phyloP scores from a whole-genome alignment of 2,329 filamentous ascomycete genomes.

The Fusarium acutatum region DNA sequence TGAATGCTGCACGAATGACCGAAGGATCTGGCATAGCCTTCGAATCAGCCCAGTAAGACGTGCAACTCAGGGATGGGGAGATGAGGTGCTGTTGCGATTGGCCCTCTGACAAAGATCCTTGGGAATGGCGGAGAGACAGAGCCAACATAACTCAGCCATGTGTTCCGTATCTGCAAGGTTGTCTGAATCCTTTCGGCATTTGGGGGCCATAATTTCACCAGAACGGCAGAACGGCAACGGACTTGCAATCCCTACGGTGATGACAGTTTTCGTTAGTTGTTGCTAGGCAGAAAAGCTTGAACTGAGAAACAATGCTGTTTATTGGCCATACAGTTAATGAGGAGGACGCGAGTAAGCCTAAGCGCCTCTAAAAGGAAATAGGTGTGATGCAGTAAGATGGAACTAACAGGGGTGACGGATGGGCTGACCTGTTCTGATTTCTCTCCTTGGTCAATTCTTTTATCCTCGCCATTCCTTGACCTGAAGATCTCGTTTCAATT shows the following conservation, averaged over 20 bases:
- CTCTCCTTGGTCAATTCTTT: neutral
- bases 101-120: fast-evolving
- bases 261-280: fast-evolving
- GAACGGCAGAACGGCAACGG: neutral
- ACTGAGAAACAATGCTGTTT: neutral
- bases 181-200: neutral
- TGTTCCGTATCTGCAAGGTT: neutral
- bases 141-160: neutral
- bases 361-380: neutral
- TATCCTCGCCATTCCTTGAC: neutral
- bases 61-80: no score
- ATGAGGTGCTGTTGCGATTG: neutral
- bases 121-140: neutral
- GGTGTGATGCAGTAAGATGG: neutral
- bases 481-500: neutral
- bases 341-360: neutral
- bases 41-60: neutral
- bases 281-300: neutral
- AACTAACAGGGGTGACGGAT: neutral
- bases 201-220: neutral
- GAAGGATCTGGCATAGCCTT: neutral
- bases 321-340: neutral
- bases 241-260: neutral
- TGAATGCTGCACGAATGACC: neutral
- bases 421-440: neutral